Base-by-base conservation (phyloP, 169 alveolate genomes). In the Cryptosporidium meleagridis region DNA sequence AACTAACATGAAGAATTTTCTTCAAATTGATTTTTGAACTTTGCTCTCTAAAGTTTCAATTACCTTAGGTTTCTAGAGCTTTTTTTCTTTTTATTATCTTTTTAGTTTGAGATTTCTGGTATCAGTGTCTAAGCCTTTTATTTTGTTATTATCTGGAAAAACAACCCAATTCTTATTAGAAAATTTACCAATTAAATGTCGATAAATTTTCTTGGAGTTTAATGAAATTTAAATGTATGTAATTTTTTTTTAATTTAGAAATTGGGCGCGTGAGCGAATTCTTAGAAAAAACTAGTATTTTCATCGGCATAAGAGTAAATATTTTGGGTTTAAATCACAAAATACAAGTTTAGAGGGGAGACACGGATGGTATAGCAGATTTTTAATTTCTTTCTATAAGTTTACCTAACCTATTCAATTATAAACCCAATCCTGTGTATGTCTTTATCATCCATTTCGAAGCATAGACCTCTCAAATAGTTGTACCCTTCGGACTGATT, bases 371-470 rank as follows among this genome's bases (percentile, higher is more conserved):
- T 37, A 21, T 41, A 70, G 7, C 21, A 29, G 48, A 71, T 51
- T n/a, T 29, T 71, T 71, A 39, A 51, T 71, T 31, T 48, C 5
- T 53, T 55, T 9, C 85, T 71, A 44, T 26, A 69, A 37, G 39
- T 1, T 44, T 51, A 35, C 23, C 67, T 52, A 33, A 23, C 51
- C 86, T 73, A 73, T 37, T 73, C 86, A n/a, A 73, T 73, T 73
- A 80, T 45, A 65, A 80, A 80, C 51, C 89, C 89, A 31, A 80
- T 51, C 41, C 75, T 37, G 53, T 80, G 73, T 35, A 80, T 80
- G 35, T 39, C 23, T n/a, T 31, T n/a, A 4, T 41, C 29, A 26
- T 80, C 75, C 68, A 80, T 62, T 29, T 80, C 89, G 44, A 80
- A 58, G 48, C 89, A 80, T 29, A 80, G 39, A 12, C 89, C 89